phyloP scores from a whole-genome alignment of 495 filamentous ascomycete species.

The Tuber umbilicatum region DNA sequence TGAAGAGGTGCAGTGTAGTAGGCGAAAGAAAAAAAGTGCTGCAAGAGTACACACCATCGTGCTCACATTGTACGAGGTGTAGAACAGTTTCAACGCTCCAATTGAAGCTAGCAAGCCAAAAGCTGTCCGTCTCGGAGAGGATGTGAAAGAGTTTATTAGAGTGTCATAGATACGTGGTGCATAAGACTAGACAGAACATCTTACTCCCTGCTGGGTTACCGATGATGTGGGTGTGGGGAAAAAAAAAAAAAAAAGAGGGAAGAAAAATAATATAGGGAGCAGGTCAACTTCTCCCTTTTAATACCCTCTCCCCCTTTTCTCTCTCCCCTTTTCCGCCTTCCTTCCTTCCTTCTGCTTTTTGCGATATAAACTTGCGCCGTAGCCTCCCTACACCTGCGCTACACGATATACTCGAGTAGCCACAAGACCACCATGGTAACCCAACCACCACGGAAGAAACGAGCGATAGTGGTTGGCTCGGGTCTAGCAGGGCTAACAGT shows the following conservation, averaged over 20 bases:
- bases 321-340: neutral
- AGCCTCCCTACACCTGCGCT: neutral
- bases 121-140: neutral
- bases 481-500: slow-evolving; percentile 53
- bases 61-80: neutral
- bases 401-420: no score
- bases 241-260: neutral
- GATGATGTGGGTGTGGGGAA: neutral
- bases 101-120: neutral
- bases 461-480: slow-evolving; percentile 51
- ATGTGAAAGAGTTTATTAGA: neutral
- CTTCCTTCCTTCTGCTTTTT: neutral
- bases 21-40: neutral
- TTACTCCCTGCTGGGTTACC: neutral
- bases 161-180: neutral
- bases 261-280: neutral
- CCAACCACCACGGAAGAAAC: slow-evolving; percentile 7
- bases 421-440: neutral
- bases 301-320: neutral
- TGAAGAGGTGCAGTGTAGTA: neutral
- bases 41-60: neutral
- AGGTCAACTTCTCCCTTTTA: neutral
- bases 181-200: neutral
- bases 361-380: neutral
- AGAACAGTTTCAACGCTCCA: neutral